Conservation (phyloP, 345 rosid species). For the Hevea brasiliensis region DNA sequence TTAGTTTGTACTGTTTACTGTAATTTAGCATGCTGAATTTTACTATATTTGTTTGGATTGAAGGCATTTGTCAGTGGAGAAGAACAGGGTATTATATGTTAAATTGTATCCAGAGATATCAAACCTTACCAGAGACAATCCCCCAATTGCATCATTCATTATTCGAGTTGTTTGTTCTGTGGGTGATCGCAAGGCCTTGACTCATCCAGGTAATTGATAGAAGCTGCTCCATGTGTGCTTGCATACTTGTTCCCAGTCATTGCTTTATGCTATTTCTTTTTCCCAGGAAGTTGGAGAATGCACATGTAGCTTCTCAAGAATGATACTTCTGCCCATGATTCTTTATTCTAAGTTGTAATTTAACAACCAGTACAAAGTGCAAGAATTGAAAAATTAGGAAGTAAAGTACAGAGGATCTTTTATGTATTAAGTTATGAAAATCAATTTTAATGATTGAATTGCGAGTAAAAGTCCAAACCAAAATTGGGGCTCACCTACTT, state of each 20-base stretch:
- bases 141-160: slow-evolving; percentile 85
- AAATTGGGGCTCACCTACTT: background rate
- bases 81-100: slow-evolving; percentile 63
- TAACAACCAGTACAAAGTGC: background rate
- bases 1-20: background rate
- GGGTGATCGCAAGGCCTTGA: slow-evolving; percentile 68
- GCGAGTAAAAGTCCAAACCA: background rate
- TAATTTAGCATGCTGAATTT: background rate
- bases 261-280: background rate
- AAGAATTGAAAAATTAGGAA: background rate
- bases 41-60: slow-evolving; percentile 18
- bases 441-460: background rate
- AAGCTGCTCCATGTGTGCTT: background rate
- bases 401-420: background rate
- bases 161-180: slow-evolving; percentile 65
- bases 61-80: slow-evolving; percentile 92
- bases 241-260: background rate
- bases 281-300: background rate
- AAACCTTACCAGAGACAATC: slow-evolving; percentile 64
- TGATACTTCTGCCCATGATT: background rate
- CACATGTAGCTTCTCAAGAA: background rate
- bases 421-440: background rate
- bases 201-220: slow-evolving; percentile 69
- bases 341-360: background rate
- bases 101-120: slow-evolving; percentile 84